Base-by-base conservation (phyloP, 495 filamentous ascomycete species). In the Penicillium psychrofluorescens region DNA sequence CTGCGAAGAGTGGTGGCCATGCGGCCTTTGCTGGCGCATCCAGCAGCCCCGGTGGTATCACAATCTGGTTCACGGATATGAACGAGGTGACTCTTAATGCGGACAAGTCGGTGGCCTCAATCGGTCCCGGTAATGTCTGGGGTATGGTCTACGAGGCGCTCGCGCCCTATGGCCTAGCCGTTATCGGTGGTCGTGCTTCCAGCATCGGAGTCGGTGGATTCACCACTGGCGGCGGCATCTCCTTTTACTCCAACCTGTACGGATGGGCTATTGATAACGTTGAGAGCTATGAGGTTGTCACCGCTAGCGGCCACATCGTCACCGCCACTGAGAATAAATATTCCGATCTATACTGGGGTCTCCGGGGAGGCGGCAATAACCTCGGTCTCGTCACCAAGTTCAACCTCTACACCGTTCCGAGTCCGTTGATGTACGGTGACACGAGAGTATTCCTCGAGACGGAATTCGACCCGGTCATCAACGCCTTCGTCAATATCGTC, bases 151-250 rank as follows among this genome's bases (percentile, higher is more conserved):
- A 81, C 45, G 50, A 46, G 0, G 48, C 51, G 7, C 66, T 87
- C 0, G 69, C 71, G 27, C 57, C 68, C 2, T 43, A 72, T n/a
- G 66, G 69, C 10, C 43, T 76, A 6, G 54, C 74, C 4, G 67
- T 72, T 2, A 58, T 80, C 1, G 82, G 80, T 7, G 80, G 78
- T n/a, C 71, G 82, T 10, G 68, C 64, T 14, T 47, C 66, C 0
- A 62, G 63, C 5, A 70, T 84, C 37, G 82, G 82, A 29, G 75
- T 81, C 1, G 70, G 72, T n/a, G 82, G 82, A 8, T 59, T 81
- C 11, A 58, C 67, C 40, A 43, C 51, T 13, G 63, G 54, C 38
- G 66, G 59, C 29, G 62, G 66, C 2, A 53, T 64, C 11, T 61
- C 57, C 5, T 71, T 61, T 36, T 72, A 71, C 41, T 63, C 58